Evolutionary conservation across 192 early-diverging fungal genomes (phyloP).

Genomic region (Umbelopsis sp.): DNA sequence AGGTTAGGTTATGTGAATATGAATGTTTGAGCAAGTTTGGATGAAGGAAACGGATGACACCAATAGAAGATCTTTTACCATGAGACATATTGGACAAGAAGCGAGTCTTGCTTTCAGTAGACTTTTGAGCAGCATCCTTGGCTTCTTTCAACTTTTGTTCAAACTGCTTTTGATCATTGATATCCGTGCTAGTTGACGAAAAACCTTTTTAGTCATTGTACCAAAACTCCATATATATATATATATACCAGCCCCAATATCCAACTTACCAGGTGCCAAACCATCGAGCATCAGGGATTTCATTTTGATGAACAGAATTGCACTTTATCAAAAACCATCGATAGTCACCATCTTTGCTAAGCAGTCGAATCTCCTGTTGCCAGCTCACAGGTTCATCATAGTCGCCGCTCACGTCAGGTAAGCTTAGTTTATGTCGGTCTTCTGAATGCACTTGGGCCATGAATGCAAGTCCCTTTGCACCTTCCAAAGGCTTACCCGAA

Average conservation of each 20-base stretch:
- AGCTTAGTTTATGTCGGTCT: slow-evolving; percentile 45
- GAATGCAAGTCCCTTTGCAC: slow-evolving; percentile 51
- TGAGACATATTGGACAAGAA: slow-evolving; percentile 67
- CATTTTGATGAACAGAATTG: slow-evolving; percentile 52
- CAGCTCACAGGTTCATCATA: slow-evolving; percentile 42
- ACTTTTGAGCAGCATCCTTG: slow-evolving; percentile 59
- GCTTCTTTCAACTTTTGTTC: slow-evolving; percentile 61
- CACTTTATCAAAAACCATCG: slow-evolving; percentile 60
- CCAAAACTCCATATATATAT: no score
- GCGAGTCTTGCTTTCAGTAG: slow-evolving; percentile 62
- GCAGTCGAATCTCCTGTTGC: slow-evolving; percentile 48
- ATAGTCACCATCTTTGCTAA: slow-evolving; percentile 45
- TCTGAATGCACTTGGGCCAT: slow-evolving; percentile 58
- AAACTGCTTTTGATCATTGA: slow-evolving; percentile 59
- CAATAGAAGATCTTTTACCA: no score
- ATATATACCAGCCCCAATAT: no score
- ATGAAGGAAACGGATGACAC: neutral
- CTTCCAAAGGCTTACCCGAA: slow-evolving; percentile 52
- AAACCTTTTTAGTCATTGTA: no score
- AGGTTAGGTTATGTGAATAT: slow-evolving; percentile 27
- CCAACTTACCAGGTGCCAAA: slow-evolving; percentile 54
- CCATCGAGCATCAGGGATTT: slow-evolving; percentile 50
- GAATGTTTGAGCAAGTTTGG: neutral
- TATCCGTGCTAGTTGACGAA: slow-evolving; percentile 58
- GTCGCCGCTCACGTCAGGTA: slow-evolving; percentile 43